Percentiles rank a stretch among this genome's conserved stretches.
Evolutionary conservation across 371 early-diverging fungal species (phyloP).

Genomic region (Dichotomocladium elegans): DNA sequence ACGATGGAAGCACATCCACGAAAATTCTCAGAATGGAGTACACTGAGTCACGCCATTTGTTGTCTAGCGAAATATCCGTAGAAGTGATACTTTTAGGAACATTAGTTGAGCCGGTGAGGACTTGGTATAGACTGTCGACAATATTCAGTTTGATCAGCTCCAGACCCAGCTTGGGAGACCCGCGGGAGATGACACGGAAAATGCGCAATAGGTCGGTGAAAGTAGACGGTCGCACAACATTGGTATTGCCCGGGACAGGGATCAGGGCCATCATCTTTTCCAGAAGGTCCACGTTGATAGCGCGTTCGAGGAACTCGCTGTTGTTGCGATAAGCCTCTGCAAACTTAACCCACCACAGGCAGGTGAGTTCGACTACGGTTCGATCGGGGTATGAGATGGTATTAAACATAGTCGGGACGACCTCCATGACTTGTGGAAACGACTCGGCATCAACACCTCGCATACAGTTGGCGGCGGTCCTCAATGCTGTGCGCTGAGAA

Average conservation of each 20-base stretch:
- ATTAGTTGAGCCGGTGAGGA: conserved; percentile 47
- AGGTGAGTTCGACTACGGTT: conserved; percentile 69
- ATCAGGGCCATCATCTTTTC: conserved; percentile 41
- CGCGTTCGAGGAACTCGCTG: conserved; percentile 49
- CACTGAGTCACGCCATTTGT: conserved; percentile 39
- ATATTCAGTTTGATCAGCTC: conserved; percentile 55
- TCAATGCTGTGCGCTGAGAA: conserved; percentile 81
- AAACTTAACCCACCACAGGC: conserved; percentile 64
- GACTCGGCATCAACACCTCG: conserved; percentile 54
- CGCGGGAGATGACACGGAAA: conserved; percentile 54
- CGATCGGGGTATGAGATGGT: conserved; percentile 68
- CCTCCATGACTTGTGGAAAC: conserved; percentile 62
- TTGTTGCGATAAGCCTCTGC: conserved; percentile 56
- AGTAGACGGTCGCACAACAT: conserved; percentile 40
- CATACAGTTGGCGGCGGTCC: conserved; percentile 79
- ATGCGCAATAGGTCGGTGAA: conserved; percentile 63
- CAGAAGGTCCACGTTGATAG: conserved; percentile 43
- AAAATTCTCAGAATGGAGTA: conserved; percentile 38
- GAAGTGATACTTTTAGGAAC: conserved; percentile 1
- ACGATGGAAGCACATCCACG: conserved; percentile 58
- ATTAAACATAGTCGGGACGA: conserved; percentile 68
- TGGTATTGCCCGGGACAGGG: conserved; percentile 37
- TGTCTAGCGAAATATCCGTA: conserved; percentile 26
- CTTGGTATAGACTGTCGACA: conserved; percentile 51
- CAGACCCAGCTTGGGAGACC: conserved; percentile 57